These are phyloP conservation scores for Pestalotiopsis sp. DNA, from an alignment of 2,329 filamentous ascomycete genomes.

Conservation along the genomic window DNA sequence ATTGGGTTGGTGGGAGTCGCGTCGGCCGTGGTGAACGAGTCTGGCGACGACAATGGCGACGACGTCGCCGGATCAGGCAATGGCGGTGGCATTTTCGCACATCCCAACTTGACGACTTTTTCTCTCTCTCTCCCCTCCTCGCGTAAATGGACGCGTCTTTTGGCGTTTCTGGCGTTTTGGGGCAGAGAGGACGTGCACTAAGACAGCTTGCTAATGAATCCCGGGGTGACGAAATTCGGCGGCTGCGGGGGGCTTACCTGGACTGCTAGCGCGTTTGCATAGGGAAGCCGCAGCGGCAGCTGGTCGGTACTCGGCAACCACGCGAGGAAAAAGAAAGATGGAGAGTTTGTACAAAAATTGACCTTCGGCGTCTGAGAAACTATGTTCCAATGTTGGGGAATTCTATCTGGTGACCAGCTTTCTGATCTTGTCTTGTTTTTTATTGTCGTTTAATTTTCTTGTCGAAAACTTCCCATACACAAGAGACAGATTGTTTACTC, in stretches of 20 bases:
- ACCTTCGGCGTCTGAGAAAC: too few relatives aligned
- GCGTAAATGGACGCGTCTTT: background rate
- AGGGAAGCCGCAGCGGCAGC: background rate
- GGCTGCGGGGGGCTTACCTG: background rate
- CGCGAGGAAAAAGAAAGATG: background rate
- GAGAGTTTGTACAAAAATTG: background rate
- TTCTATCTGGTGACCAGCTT: too few relatives aligned
- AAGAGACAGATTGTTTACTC: too few relatives aligned
- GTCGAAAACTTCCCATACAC: too few relatives aligned
- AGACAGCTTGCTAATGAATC: background rate
- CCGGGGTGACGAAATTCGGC: background rate
- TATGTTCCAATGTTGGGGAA: too few relatives aligned
- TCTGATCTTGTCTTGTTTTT: too few relatives aligned
- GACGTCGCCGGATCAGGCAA: slow-evolving; percentile 11
- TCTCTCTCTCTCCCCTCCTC: background rate
- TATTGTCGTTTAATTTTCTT: too few relatives aligned
- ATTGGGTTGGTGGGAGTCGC: slow-evolving; percentile 18
- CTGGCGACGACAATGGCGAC: slow-evolving; percentile 22
- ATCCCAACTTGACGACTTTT: background rate
- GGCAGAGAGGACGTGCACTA: background rate
- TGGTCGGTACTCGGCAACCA: background rate
- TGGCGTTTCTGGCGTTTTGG: background rate
- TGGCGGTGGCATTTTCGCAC: slow-evolving; percentile 17
- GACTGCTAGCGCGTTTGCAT: background rate
- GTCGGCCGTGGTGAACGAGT: slow-evolving; percentile 25